A percentile compares a stretch with the other conserved stretches of the same genome.
Evolutionary conservation across 2,329 filamentous ascomycete genomes (phyloP).

Genomic region (Monosporascus sp.): DNA sequence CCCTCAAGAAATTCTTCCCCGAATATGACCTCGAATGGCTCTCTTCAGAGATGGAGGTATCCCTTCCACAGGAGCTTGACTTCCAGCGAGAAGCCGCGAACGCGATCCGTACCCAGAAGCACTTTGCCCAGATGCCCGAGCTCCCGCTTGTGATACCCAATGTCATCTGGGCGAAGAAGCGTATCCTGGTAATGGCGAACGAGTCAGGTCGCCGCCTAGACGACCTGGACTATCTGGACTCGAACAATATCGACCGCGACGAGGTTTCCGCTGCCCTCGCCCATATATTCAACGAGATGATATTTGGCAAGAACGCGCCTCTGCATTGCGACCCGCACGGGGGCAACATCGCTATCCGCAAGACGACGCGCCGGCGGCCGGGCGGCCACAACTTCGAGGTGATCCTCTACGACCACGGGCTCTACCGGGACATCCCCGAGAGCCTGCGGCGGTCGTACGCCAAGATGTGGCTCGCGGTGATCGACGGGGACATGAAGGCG

Average conservation of each 20-base stretch:
- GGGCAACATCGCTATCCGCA: slow-evolving; percentile 88
- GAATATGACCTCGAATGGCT: slow-evolving; percentile 98
- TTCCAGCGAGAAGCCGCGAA: slow-evolving; percentile 84
- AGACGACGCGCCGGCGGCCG: slow-evolving; percentile 57
- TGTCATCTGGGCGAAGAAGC: slow-evolving; percentile 81
- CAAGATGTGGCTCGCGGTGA: slow-evolving; percentile 94
- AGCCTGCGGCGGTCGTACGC: slow-evolving; percentile 79
- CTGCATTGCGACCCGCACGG: slow-evolving; percentile 96
- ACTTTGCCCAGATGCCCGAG: slow-evolving; percentile 70
- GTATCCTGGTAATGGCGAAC: slow-evolving; percentile 93
- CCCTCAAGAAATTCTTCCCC: slow-evolving; percentile 87
- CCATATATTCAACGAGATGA: slow-evolving; percentile 98
- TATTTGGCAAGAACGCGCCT: slow-evolving; percentile 83
- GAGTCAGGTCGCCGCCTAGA: slow-evolving; percentile 82
- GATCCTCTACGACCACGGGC: slow-evolving; percentile 91
- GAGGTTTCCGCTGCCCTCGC: slow-evolving; percentile 90
- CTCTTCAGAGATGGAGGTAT: slow-evolving; percentile 85
- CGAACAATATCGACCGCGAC: slow-evolving; percentile 83
- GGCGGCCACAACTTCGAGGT: slow-evolving; percentile 78
- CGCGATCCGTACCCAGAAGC: slow-evolving; percentile 69
- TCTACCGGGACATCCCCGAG: slow-evolving; percentile 87
- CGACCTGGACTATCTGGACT: slow-evolving; percentile 80
- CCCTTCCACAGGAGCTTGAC: slow-evolving; percentile 85
- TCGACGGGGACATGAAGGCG: slow-evolving; percentile 75
- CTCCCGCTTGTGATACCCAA: slow-evolving; percentile 84